phyloP scores from a whole-genome alignment of 2,329 filamentous ascomycete genomes.

The Chlorencoelia australis region DNA sequence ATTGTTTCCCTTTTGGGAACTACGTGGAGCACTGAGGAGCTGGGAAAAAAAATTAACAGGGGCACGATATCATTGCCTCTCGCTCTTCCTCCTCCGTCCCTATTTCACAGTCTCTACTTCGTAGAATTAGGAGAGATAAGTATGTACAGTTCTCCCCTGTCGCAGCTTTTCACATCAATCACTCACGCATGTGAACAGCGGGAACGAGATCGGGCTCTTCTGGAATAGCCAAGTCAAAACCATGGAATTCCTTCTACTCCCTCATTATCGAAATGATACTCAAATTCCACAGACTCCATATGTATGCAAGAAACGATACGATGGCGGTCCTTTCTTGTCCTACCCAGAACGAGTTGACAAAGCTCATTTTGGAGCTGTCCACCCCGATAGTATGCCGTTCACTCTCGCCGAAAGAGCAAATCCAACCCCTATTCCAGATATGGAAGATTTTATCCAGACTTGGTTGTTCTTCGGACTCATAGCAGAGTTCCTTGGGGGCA shows the following conservation, averaged over 20 bases:
- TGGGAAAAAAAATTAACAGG: no score
- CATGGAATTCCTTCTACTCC: conserved; percentile 14
- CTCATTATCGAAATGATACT: conserved; percentile 5
- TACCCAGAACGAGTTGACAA: conserved; percentile 18
- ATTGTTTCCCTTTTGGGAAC: no score
- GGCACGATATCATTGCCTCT: no score
- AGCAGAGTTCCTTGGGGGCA: conserved; percentile 22
- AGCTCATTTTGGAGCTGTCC: conserved; percentile 4
- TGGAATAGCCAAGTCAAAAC: no score
- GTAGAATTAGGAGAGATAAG: no score
- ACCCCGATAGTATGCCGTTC: conserved; percentile 6
- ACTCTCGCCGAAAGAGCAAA: conserved; percentile 11
- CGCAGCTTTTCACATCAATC: no score
- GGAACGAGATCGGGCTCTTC: no score
- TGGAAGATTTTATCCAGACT: conserved; percentile 25
- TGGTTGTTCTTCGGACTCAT: conserved; percentile 29
- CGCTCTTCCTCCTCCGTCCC: no score
- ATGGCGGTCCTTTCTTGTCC: conserved; percentile 20
- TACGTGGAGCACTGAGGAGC: no score
- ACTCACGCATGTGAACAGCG: no score
- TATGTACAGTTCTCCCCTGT: no score
- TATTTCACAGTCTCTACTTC: no score
- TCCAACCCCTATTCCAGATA: conserved; percentile 15
- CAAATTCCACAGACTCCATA: conserved; percentile 18
- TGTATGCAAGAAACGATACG: conserved; percentile 20